Evolutionary conservation across 2,329 filamentous ascomycete species (phyloP).

Genomic region (Dothistroma pini): DNA sequence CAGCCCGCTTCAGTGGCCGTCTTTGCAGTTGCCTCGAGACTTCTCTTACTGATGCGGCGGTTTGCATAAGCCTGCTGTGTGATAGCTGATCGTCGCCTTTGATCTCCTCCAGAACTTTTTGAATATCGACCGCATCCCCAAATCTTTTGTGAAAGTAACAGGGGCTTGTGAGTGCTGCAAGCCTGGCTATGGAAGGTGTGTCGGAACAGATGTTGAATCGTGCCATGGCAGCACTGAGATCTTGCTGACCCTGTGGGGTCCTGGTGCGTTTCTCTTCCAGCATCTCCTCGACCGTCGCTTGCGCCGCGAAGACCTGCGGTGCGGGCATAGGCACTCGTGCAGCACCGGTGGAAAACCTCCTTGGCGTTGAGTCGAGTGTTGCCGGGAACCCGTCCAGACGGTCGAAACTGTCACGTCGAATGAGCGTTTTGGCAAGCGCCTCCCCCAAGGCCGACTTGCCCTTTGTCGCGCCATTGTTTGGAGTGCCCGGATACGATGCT

Average conservation of each 20-base stretch:
- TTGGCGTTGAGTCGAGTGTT: constrained; percentile 29
- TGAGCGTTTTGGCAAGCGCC: constrained; percentile 27
- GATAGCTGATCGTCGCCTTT: constrained; percentile 83
- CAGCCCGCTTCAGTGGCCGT: constrained; percentile 84
- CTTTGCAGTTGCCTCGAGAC: constrained; percentile 94
- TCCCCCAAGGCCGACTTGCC: constrained; percentile 28
- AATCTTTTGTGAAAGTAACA: constrained; percentile 99
- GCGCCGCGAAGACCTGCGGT: constrained; percentile 30
- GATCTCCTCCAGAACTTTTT: constrained; percentile 93
- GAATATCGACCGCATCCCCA: constrained; percentile 91
- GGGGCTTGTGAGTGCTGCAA: constrained; percentile 77
- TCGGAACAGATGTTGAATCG: constrained; percentile 29
- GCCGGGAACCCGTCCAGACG: constrained; percentile 26
- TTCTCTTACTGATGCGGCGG: constrained; percentile 89
- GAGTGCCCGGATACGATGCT: constrained; percentile 18
- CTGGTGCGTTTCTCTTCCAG: constrained; percentile 26
- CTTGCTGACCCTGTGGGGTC: constrained; percentile 27
- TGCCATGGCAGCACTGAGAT: constrained; percentile 26
- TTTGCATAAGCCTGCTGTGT: constrained; percentile 90
- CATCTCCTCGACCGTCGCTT: constrained; percentile 28
- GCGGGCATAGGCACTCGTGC: constrained; percentile 32
- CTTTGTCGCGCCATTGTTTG: constrained; percentile 14
- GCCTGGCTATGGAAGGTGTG: constrained; percentile 36
- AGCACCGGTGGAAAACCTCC: constrained; percentile 35
- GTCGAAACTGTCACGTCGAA: constrained; percentile 34